A percentile compares a stretch with the other conserved stretches of the same genome.
Evolutionary conservation across 306 rosid genomes (phyloP).

Genomic region (Urtica urens): DNA sequence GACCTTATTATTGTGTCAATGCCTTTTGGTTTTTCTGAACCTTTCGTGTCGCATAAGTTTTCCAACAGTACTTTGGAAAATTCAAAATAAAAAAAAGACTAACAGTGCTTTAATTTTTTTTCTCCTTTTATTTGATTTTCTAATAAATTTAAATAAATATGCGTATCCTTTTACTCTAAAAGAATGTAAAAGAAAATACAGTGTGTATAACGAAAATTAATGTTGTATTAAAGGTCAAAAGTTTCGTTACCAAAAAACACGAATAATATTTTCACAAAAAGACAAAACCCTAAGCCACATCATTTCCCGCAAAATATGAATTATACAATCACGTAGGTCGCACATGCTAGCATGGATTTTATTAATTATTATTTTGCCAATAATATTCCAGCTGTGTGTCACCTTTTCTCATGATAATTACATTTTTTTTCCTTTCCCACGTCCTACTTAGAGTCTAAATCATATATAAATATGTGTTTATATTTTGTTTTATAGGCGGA

Average conservation of each 20-base stretch:
- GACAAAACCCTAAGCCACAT: conserved; percentile 17
- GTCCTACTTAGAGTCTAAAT: no score
- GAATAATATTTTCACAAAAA: neutral
- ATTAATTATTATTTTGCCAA: neutral
- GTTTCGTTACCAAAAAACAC: conserved; percentile 8
- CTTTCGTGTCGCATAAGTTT: neutral
- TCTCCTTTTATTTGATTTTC: neutral
- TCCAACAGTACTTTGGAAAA: neutral
- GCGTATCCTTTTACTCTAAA: neutral
- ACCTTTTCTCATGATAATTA: neutral
- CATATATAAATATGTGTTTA: no score
- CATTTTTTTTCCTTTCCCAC: neutral
- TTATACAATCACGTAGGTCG: conserved; percentile 6
- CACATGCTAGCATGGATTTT: neutral
- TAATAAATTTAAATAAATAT: neutral
- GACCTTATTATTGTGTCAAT: neutral
- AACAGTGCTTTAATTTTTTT: neutral
- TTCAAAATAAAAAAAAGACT: no score
- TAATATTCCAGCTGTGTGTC: conserved; percentile 9
- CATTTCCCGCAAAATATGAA: conserved; percentile 9
- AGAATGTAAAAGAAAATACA: neutral
- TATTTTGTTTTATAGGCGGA: no score
- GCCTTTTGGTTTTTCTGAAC: conserved; percentile 4
- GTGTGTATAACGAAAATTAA: conserved; percentile 2
- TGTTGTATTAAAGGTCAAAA: conserved; percentile 13